These are phyloP conservation scores for Plenodomus biglobosus DNA, from an alignment of 2,329 filamentous ascomycete species.

Conservation along the genomic window DNA sequence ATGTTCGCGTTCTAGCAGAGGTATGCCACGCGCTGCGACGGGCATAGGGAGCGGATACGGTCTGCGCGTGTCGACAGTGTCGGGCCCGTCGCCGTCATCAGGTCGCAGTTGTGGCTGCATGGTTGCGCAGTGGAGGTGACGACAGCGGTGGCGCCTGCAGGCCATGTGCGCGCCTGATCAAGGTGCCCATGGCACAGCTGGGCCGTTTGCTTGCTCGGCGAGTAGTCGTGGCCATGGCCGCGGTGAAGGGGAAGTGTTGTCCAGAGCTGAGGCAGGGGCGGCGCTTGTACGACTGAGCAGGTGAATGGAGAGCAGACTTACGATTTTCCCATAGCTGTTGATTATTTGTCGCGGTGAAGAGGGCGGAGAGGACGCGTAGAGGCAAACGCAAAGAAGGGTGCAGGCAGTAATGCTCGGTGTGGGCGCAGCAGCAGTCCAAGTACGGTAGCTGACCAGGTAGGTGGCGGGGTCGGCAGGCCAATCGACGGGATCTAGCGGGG, in stretches of 20 bases:
- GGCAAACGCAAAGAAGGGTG: slow-evolving; percentile 11
- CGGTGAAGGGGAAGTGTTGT: slow-evolving; percentile 23
- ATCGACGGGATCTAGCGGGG: slow-evolving; percentile 17
- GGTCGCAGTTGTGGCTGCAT: slow-evolving; percentile 8
- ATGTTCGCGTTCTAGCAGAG: slow-evolving; percentile 25
- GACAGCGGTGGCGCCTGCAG: slow-evolving; percentile 3
- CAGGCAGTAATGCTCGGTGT: slow-evolving; percentile 15
- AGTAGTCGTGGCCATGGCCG: not conserved
- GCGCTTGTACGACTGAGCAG: slow-evolving; percentile 11
- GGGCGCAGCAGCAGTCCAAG: slow-evolving; percentile 17
- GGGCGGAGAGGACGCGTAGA: slow-evolving; percentile 7
- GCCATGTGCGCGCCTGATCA: slow-evolving; percentile 1
- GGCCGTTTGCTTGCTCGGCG: slow-evolving; percentile 1
- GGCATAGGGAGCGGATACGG: slow-evolving; percentile 14
- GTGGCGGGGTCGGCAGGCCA: slow-evolving; percentile 21
- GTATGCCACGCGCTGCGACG: slow-evolving; percentile 20
- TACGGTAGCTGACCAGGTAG: slow-evolving; percentile 8
- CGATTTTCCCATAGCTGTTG: slow-evolving; percentile 45
- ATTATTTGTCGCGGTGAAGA: slow-evolving; percentile 3
- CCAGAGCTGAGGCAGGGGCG: slow-evolving; percentile 15
- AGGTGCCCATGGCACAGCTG: slow-evolving; percentile 13
- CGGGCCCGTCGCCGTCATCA: not conserved
- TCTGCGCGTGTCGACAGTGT: slow-evolving; percentile 1
- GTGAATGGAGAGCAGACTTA: slow-evolving; percentile 34
- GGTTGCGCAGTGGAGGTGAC: slow-evolving; percentile 8